phyloP scores from a whole-genome alignment of 768 basidiomycete genomes.

The Auricularia sp. region DNA sequence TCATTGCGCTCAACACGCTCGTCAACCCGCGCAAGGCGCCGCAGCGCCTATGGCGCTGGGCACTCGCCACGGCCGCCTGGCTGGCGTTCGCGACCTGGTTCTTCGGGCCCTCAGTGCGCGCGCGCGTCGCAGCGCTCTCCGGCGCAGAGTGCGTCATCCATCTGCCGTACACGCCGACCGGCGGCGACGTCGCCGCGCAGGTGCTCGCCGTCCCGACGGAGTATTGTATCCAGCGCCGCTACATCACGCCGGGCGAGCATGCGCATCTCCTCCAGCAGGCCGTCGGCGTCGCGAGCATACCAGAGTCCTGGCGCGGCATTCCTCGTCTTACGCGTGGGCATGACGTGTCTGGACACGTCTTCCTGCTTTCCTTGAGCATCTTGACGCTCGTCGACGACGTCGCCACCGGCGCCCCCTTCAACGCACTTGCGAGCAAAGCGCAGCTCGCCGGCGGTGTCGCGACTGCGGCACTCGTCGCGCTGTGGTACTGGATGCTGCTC shows the following conservation, averaged over 20 bases:
- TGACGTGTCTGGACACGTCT: constrained; percentile 90
- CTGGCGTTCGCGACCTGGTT: constrained; percentile 74
- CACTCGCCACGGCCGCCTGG: constrained; percentile 56
- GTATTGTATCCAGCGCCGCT: constrained; percentile 41
- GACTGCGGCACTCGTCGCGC: constrained; percentile 37
- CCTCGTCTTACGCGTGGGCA: constrained; percentile 74
- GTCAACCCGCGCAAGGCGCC: constrained; percentile 38
- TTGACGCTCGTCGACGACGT: constrained; percentile 76
- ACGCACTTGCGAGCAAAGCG: constrained; percentile 26
- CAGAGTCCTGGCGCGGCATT: constrained; percentile 10
- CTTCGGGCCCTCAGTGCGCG: constrained; percentile 71
- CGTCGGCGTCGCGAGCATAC: constrained; percentile 30
- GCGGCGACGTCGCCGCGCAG: constrained; percentile 23
- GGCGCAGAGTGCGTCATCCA: constrained; percentile 71
- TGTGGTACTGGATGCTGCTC: constrained; percentile 66
- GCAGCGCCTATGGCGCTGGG: constrained; percentile 39
- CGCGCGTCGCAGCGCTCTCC: constrained; percentile 50
- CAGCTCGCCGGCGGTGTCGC: constrained; percentile 32
- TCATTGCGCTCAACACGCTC: constrained; percentile 45
- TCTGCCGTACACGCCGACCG: constrained; percentile 28
- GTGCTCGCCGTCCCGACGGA: constrained; percentile 43
- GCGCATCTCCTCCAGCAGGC: constrained; percentile 46
- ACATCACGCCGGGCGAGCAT: constrained; percentile 50
- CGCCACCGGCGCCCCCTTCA: constrained; percentile 11
- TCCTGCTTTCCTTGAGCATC: constrained; percentile 70